Evolutionary conservation across 2,329 filamentous ascomycete species (phyloP).

Genomic region (Parastagonospora nodorum): DNA sequence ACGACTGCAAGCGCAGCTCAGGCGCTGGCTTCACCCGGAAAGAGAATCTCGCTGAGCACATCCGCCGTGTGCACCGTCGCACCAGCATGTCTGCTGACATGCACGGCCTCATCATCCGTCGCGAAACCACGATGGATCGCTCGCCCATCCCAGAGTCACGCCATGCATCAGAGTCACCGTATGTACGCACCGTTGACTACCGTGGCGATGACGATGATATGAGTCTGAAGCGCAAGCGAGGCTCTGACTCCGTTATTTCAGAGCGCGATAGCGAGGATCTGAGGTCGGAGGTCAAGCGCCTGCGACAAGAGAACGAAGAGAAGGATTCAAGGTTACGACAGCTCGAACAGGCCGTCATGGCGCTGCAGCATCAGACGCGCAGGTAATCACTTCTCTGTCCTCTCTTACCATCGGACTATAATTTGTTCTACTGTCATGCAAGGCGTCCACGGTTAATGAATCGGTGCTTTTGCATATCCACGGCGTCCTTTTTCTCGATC

Average conservation of each 20-base stretch:
- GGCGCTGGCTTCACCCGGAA: conserved; percentile 90
- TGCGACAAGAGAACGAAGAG: conserved; percentile 49
- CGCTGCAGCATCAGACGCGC: conserved; percentile 35
- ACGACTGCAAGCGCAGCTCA: conserved; percentile 84
- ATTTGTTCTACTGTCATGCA: not conserved
- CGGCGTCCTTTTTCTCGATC: not conserved
- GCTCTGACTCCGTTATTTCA: conserved; percentile 30
- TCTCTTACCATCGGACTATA: not conserved
- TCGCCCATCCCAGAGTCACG: conserved; percentile 28
- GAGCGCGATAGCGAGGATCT: conserved; percentile 40
- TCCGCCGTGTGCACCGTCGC: conserved; percentile 77
- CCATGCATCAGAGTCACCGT: conserved; percentile 30
- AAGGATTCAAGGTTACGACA: conserved; percentile 46
- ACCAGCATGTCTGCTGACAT: conserved; percentile 45
- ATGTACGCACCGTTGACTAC: conserved; percentile 26
- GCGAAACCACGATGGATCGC: conserved; percentile 25
- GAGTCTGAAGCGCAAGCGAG: conserved; percentile 40
- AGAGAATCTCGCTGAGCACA: conserved; percentile 92
- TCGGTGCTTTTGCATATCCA: not conserved
- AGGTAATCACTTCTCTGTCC: conserved; percentile 7
- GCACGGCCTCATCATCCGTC: conserved; percentile 37
- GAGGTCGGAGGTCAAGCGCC: conserved; percentile 47
- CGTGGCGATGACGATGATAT: conserved; percentile 30
- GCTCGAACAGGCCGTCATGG: conserved; percentile 43
- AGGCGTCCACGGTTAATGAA: no score